These are phyloP conservation scores for Amanita inopinata DNA, from an alignment of 768 basidiomycete species.

Conservation along the genomic window DNA sequence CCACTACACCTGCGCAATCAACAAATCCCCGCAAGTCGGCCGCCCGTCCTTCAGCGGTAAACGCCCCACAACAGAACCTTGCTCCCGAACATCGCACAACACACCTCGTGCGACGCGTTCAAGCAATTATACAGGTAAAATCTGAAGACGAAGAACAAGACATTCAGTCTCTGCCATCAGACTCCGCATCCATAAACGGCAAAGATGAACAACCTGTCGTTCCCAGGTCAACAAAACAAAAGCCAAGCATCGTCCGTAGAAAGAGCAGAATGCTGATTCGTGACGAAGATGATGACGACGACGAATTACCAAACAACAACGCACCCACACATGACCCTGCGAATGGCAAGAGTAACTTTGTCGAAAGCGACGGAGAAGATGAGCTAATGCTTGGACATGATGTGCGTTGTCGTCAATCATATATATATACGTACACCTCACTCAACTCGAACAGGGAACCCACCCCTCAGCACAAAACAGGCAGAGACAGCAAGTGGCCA, in stretches of 20 bases:
- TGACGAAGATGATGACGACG: conserved; percentile 19
- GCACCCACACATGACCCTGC: not conserved
- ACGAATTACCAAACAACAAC: conserved; percentile 12
- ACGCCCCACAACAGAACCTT: not conserved
- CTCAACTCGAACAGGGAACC: not conserved
- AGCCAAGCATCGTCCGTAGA: conserved; percentile 6
- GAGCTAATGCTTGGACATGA: conserved; percentile 53
- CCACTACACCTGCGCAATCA: not conserved
- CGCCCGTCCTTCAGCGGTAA: not conserved
- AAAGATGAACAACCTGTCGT: not conserved
- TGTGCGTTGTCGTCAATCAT: conserved; percentile 23
- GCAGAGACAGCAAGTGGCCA: conserved; percentile 10
- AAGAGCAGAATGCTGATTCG: conserved; percentile 10
- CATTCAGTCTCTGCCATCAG: conserved; percentile 6
- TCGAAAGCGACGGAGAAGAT: conserved; percentile 40
- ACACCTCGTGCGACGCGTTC: conserved; percentile 53
- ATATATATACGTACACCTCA: no score
- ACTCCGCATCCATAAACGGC: not conserved
- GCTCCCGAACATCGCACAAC: conserved; percentile 10
- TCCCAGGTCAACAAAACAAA: not conserved
- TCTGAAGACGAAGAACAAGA: conserved; percentile 45
- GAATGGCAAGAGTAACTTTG: conserved; percentile 19
- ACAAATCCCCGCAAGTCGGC: not conserved
- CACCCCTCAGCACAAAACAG: conserved; percentile 9
- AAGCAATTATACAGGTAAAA: conserved; percentile 57